Base-by-base conservation (phyloP, 441 rosid genomes). In the Melastoma candidum region DNA sequence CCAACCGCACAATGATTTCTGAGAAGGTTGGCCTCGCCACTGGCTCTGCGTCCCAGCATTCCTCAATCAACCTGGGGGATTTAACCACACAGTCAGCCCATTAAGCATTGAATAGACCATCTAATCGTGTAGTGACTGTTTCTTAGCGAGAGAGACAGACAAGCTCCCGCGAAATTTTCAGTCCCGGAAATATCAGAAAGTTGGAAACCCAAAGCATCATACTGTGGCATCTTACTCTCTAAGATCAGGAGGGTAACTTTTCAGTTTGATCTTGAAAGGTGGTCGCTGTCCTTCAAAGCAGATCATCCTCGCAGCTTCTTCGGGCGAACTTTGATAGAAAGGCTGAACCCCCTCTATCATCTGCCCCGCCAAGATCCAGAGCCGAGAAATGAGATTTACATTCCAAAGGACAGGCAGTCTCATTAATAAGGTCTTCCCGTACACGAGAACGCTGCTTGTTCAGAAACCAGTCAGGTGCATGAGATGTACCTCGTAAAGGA, bases 261-360 rank as follows among this genome's bases (percentile, higher is more conserved):
- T 83, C 56, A 78, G 56, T 64, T 83, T 92, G 66, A 67, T 57
- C 78, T 82, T 92, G 57, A 92, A 82, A 39, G 77, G 55, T 2
- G 98, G 98, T 67, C 97, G 75, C 52, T 65, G 69, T 68, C 83
- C 80, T 71, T 88, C 94, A 29, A 70, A 24, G 66, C 89, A 82
- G 80, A 88, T 79, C 66, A 85, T 56, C 63, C 63, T 84, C 53
- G 75, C 71, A 32, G 77, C 85, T 69, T 92, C 98, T 77, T 79
- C 86, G 25, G 78, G 77, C 48, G 88, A 61, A 70, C 71, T 84
- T 49, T 87, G 87, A 73, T 84, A 74, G 75, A 92, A 92, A 56
- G 97, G 98, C 46, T 65, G 80, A 17, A 77, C 74, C 68, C 97
- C 98, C 69, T 92, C 98, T 47, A 88, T 73, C 97, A 88, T 92